Evolutionary conservation across 371 early-diverging fungal species (phyloP), one percentile per base, ranked within the genome.

Genomic region (Mucor saturninus): DNA sequence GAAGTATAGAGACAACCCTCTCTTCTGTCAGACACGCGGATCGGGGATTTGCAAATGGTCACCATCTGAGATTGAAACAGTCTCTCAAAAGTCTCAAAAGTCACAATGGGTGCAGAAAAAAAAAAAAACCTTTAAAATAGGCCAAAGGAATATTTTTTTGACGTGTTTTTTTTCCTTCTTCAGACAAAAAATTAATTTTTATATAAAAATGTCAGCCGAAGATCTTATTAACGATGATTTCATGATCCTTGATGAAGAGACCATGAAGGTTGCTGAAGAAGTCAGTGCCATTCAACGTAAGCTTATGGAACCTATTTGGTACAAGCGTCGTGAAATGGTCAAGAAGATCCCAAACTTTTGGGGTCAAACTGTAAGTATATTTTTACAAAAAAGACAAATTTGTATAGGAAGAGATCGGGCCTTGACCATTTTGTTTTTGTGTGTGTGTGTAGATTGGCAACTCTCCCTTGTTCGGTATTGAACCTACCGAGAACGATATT

Each of bases 261-360:
- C 70, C 39, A 54, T 71, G 35, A 73, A 77, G 65, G 73, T 67
- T 54, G 56, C 55, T 30, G 69, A 76, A 39, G 69, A 74, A 58
- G 60, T 75, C 48, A 62, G 75, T 65, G 68, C 72, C 62, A 68
- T 76, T 56, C 62, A 72, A 65, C 74, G 79, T 53, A 83, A 83
- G 59, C 64, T 81, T 15, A 78, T 83, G 79, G 56, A 51, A 35
- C 87, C 87, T 42, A 68, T 84, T 54, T 84, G 71, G 62, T 71
- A 82, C 52, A 83, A 85, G 74, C 82, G 87, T 62, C 83, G 84
- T 55, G 84, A 75, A 40, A 62, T 84, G 62, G 73, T 83, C 38
- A 81, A 84, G 66, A 65, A 79, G 61, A 81, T 87, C 61, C 83
- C 85, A 58, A 68, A 73, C 55, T 87, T 87, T 69, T 87, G 86